Evolutionary conservation across 768 basidiomycete species (phyloP).

Genomic region (Kwoniella dejecticola): DNA sequence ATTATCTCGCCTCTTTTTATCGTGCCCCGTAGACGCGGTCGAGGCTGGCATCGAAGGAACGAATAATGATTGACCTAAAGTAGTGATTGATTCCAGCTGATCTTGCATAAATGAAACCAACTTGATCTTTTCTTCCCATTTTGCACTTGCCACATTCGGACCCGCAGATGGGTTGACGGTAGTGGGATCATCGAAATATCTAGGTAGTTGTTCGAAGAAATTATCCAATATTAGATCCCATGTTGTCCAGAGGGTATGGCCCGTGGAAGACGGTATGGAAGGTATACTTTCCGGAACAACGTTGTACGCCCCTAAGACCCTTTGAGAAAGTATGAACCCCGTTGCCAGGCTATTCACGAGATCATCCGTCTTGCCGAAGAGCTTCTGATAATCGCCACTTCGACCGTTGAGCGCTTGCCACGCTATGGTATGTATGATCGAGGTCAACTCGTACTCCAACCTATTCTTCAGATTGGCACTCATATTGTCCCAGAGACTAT

Average conservation of each 20-base stretch:
- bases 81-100: slow-evolving; percentile 40
- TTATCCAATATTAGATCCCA: slow-evolving; percentile 52
- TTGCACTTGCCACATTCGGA: background rate
- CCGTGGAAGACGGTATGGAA: slow-evolving; percentile 30
- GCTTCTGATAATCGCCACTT: no score
- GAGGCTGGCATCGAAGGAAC: background rate
- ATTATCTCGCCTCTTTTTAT: background rate
- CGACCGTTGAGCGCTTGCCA: slow-evolving; percentile 35
- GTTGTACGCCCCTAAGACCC: slow-evolving; percentile 39
- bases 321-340: slow-evolving; percentile 46
- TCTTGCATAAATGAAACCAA: slow-evolving; percentile 49
- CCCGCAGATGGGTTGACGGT: background rate
- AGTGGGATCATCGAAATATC: slow-evolving; percentile 31
- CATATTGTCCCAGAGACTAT: slow-evolving; percentile 35
- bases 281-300: slow-evolving; percentile 43
- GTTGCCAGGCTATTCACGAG: slow-evolving; percentile 34
- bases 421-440: slow-evolving; percentile 47
- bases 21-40: background rate
- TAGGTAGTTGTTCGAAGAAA: slow-evolving; percentile 47
- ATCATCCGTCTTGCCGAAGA: no score
- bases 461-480: slow-evolving; percentile 26
- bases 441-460: slow-evolving; percentile 33
- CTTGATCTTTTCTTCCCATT: slow-evolving; percentile 34
- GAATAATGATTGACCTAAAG: slow-evolving; percentile 3
- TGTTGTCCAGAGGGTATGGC: slow-evolving; percentile 43